phyloP scores from a whole-genome alignment of 2,329 filamentous ascomycete genomes.

The Scedosporium boydii region DNA sequence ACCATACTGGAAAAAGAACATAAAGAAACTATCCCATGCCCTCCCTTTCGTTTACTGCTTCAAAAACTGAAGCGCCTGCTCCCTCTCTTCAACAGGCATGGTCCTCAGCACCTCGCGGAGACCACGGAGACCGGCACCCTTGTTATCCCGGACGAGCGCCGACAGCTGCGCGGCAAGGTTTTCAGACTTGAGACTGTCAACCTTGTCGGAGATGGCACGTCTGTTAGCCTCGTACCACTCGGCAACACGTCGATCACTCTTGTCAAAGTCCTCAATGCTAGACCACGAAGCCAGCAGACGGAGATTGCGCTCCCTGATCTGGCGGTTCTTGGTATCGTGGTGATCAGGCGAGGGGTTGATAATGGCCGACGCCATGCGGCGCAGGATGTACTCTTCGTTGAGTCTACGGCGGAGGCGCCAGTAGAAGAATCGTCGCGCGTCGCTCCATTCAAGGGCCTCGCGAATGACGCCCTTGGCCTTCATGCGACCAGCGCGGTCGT shows the following conservation, averaged over 20 bases:
- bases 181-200: conserved; percentile 75
- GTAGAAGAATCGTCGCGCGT: conserved; percentile 97
- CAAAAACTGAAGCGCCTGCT: conserved; percentile 61
- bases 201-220: conserved; percentile 71
- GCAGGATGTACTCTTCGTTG: conserved; percentile 95
- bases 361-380: conserved; percentile 58
- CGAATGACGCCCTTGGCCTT: conserved; percentile 94
- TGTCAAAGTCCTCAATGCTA: conserved; percentile 64
- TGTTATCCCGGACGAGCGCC: conserved; percentile 33
- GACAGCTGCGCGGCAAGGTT: conserved; percentile 41
- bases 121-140: conserved; percentile 70
- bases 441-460: conserved; percentile 71
- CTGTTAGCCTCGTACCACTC: conserved; percentile 96
- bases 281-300: conserved; percentile 77
- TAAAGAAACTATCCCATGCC: neutral
- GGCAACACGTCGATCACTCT: conserved; percentile 73
- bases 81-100: conserved; percentile 80
- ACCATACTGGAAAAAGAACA: too few species aligned
- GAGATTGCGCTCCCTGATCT: conserved; percentile 57
- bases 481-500: conserved; percentile 96
- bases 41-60: conserved; percentile 25
- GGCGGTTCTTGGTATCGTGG: conserved; percentile 30
- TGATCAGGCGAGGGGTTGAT: conserved; percentile 20
- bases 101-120: conserved; percentile 78
- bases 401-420: conserved; percentile 95